Percentiles rank a stretch among this genome's conserved stretches.
phyloP scores from a whole-genome alignment of 768 basidiomycete genomes.

The Tulasnella sp. region DNA sequence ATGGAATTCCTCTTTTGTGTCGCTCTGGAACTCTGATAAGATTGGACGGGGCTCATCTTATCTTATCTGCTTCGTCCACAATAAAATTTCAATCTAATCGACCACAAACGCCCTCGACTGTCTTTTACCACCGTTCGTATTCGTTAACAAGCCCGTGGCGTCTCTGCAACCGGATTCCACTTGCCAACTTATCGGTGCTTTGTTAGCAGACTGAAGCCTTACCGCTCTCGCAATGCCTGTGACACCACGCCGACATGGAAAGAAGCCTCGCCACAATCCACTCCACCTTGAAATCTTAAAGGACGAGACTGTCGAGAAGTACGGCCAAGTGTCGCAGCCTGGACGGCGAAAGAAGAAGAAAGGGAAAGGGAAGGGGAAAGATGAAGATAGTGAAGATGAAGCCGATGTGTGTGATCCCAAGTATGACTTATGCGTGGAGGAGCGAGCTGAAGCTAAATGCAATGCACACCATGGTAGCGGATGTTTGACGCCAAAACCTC shows the following conservation, averaged over 20 bases:
- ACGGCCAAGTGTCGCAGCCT: slow-evolving; percentile 65
- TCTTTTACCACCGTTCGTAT: no score
- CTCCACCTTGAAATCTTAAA: slow-evolving; percentile 72
- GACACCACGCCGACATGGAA: not conserved
- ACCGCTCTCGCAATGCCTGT: no score
- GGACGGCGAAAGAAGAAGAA: slow-evolving; percentile 43
- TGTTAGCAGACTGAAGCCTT: no score
- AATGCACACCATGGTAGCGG: no score
- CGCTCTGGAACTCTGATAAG: not conserved
- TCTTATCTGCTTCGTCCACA: not conserved
- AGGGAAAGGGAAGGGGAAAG: slow-evolving; percentile 47
- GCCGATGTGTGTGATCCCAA: slow-evolving; percentile 18
- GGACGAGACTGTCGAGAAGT: slow-evolving; percentile 67
- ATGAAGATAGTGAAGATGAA: slow-evolving; percentile 45
- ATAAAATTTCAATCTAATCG: no score
- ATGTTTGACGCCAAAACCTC: slow-evolving; percentile 76
- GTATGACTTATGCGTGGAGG: not conserved
- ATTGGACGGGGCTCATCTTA: no score
- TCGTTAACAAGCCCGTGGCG: no score
- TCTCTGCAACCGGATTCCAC: no score
- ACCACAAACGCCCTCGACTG: no score
- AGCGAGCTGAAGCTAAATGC: no score
- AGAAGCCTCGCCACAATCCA: slow-evolving; percentile 58
- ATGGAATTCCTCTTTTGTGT: not conserved
- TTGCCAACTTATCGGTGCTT: no score